Evolutionary conservation across 257 asterid genomes (phyloP), one percentile per base, ranked within the genome.

Genomic region (Haberlea rhodopensis): DNA sequence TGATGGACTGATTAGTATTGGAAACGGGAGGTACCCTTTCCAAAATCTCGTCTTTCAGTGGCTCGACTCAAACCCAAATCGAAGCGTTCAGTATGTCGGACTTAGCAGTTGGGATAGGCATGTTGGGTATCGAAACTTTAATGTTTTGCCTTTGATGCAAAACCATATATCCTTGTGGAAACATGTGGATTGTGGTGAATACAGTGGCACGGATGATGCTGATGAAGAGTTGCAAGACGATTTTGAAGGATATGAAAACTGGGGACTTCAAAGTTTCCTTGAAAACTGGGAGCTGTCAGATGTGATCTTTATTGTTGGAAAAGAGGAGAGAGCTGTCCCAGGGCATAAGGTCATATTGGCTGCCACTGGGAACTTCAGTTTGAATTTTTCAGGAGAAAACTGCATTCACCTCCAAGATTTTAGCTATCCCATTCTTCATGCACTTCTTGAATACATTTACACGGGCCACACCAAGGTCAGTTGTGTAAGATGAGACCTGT

Each of bases 91-190:
- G 84, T 94, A 89, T 26, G 82, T 94, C 11, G 99, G 99, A 46
- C 95, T 94, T 58, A 94, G 99, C 76, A 87, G 99, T 72, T 94
- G 97, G 97, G 99, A 90, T 66, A 86, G 85, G 57, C 97, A 94
- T 70, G 97, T 94, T 8, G 97, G 99, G 18, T 94, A 94, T 72
- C 72, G 96, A 72, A 94, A 94, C 62, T 80, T 94, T 67, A 87
- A 84, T 66, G 90, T 94, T 15, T 65, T 94, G 63, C 97, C 99
- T 18, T 69, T 90, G 43, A 94, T 82, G n/a, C 88, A 81, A 64
- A 94, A 88, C 72, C 97, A 86, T 69, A 76, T 90, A 55, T 81
- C 92, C 24, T 69, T 94, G 79, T 94, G 99, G 99, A 84, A 85
- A 71, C 99, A 92, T 16, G 91, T 89, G 20, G 89, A 82, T 71